Evolutionary conservation across 257 asterid genomes (phyloP).

Genomic region (Apocynum venetum): DNA sequence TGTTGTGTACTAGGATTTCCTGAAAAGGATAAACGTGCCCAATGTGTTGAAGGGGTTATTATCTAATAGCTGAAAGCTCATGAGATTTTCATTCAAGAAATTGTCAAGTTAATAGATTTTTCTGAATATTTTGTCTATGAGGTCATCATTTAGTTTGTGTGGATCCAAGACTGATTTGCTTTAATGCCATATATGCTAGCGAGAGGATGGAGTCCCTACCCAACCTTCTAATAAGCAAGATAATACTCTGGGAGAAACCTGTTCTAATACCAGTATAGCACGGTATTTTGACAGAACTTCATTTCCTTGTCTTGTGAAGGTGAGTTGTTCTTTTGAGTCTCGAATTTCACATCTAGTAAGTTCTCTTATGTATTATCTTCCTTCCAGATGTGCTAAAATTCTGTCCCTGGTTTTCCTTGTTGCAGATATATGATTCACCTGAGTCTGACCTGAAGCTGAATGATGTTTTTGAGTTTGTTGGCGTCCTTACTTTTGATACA

Average conservation of each 20-base stretch:
- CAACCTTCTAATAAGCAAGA: conserved; percentile 34
- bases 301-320: conserved; percentile 82
- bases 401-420: conserved; percentile 16
- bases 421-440: conserved; percentile 76
- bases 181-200: conserved; percentile 29
- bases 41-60: background rate
- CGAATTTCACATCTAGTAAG: background rate
- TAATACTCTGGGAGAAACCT: conserved; percentile 31
- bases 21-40: background rate
- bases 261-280: conserved; percentile 31
- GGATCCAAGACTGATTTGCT: background rate
- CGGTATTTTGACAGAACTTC: conserved; percentile 37
- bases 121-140: background rate
- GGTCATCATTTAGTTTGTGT: background rate
- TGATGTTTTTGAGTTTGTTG: conserved; percentile 88
- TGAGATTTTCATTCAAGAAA: background rate
- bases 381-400: background rate
- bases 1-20: conserved; percentile 1
- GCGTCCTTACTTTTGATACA: conserved; percentile 65
- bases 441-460: conserved; percentile 76
- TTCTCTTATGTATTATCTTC: background rate
- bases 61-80: background rate
- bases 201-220: conserved; percentile 44
- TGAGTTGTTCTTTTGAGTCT: conserved; percentile 19
- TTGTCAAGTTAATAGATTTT: background rate